Evolutionary conservation across 345 rosid genomes (phyloP).

Genomic region (Theobroma cacao): DNA sequence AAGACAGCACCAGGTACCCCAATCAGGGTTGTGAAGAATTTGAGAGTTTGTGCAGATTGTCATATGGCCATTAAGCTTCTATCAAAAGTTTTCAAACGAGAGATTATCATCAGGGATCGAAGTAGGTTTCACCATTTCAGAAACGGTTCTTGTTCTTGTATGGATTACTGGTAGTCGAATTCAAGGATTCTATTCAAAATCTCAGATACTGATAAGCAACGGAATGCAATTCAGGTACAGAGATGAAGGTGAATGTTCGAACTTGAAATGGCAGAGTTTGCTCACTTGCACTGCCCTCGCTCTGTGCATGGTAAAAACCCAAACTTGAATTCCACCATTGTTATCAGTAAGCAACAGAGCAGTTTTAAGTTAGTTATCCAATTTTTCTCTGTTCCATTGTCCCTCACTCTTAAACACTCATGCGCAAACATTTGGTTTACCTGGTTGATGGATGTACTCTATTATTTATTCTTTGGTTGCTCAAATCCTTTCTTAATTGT

Average conservation of each 20-base stretch:
- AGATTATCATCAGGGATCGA: conserved; percentile 75
- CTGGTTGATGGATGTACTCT: too few relatives aligned
- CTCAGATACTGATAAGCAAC: neutral
- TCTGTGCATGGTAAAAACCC: too few relatives aligned
- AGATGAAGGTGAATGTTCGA: neutral
- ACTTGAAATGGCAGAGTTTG: neutral
- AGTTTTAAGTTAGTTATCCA: too few relatives aligned
- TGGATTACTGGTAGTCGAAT: conserved; percentile 52
- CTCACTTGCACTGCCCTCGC: neutral
- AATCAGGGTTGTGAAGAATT: conserved; percentile 63
- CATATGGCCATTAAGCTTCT: conserved; percentile 71
- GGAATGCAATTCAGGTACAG: neutral
- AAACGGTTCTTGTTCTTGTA: conserved; percentile 65
- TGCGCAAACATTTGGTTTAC: neutral
- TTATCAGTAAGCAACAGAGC: too few relatives aligned
- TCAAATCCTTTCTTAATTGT: too few relatives aligned
- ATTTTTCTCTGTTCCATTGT: too few relatives aligned
- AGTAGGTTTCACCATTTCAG: conserved; percentile 84
- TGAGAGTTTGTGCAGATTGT: conserved; percentile 84
- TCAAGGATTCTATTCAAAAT: neutral
- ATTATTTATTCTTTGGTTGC: too few relatives aligned
- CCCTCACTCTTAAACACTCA: too few relatives aligned
- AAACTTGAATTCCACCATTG: too few relatives aligned
- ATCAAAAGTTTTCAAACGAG: conserved; percentile 58
- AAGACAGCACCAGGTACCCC: conserved; percentile 55